A percentile compares a stretch with the other conserved stretches of the same genome.
phyloP scores from a whole-genome alignment of 495 filamentous ascomycete genomes.

The Annulohypoxylon nitens region DNA sequence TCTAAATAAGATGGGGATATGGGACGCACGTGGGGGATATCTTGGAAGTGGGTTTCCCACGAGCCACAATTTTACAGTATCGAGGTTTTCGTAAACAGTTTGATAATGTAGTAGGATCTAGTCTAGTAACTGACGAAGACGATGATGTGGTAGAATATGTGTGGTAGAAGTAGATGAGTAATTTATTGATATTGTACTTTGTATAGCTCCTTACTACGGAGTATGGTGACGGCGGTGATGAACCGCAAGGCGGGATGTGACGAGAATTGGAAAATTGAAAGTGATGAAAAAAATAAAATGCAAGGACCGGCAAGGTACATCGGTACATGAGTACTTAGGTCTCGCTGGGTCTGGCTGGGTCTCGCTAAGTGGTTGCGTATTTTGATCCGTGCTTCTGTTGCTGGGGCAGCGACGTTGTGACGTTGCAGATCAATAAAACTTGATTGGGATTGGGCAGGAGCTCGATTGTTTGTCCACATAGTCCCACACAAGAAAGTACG shows the following conservation, averaged over 20 bases:
- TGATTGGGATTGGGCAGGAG: constrained; percentile 43
- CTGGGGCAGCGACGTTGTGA: constrained; percentile 42
- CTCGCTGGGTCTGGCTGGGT: neutral
- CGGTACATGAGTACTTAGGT: neutral
- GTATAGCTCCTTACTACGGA: no score
- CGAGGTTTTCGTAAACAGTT: neutral
- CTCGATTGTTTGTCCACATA: constrained; percentile 48
- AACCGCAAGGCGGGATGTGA: constrained; percentile 22
- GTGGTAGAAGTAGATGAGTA: constrained; percentile 13
- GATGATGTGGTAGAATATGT: constrained; percentile 29
- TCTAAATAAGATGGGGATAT: constrained; percentile 9
- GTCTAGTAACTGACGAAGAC: neutral
- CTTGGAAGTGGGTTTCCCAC: neutral
- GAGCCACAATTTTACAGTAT: neutral
- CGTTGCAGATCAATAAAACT: constrained; percentile 39
- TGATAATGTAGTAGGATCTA: neutral
- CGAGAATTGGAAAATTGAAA: constrained; percentile 22
- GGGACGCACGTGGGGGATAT: constrained; percentile 7
- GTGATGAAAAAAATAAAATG: constrained; percentile 5
- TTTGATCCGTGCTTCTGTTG: constrained; percentile 41
- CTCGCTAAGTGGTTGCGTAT: constrained; percentile 18
- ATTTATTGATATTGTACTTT: constrained; percentile 10
- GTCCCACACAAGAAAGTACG: neutral
- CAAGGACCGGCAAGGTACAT: neutral
- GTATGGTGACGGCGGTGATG: constrained; percentile 14